These are phyloP conservation scores for Rubroboletus pulcherrimus DNA, from an alignment of 768 basidiomycete species.

Conservation along the genomic window DNA sequence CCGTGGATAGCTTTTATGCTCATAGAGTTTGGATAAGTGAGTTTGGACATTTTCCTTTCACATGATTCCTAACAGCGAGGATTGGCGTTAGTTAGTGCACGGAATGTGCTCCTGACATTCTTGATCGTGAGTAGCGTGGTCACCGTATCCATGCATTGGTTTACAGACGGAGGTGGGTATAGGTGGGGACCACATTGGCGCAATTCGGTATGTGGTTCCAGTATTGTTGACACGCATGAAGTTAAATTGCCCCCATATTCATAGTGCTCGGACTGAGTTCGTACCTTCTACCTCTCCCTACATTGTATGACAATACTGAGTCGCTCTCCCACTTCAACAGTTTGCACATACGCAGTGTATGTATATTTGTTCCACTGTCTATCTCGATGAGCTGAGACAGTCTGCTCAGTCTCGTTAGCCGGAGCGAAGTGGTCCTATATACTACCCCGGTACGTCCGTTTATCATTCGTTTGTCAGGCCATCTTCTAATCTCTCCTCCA, in stretches of 20 bases:
- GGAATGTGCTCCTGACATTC: background rate
- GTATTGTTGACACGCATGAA: background rate
- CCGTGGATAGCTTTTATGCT: slow-evolving; percentile 8
- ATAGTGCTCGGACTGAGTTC: slow-evolving; percentile 6
- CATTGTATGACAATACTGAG: background rate
- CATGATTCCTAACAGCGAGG: background rate
- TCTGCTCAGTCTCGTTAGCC: background rate
- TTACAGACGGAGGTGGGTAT: background rate
- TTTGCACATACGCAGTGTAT: background rate
- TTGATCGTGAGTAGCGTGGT: slow-evolving; percentile 4
- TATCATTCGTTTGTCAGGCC: background rate
- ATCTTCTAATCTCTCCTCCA: background rate
- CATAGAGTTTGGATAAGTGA: slow-evolving; percentile 15
- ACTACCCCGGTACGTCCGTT: background rate
- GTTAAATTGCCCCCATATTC: background rate
- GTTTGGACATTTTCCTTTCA: background rate
- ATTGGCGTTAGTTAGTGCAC: background rate
- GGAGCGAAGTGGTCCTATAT: background rate
- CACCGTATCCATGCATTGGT: background rate
- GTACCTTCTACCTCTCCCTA: background rate
- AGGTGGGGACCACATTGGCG: background rate
- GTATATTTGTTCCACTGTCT: background rate
- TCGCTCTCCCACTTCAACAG: background rate
- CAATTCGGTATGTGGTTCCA: slow-evolving; percentile 2
- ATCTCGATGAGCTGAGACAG: background rate